phyloP scores from a whole-genome alignment of 371 early-diverging fungal species.

The Cokeromyces recurvatus region DNA sequence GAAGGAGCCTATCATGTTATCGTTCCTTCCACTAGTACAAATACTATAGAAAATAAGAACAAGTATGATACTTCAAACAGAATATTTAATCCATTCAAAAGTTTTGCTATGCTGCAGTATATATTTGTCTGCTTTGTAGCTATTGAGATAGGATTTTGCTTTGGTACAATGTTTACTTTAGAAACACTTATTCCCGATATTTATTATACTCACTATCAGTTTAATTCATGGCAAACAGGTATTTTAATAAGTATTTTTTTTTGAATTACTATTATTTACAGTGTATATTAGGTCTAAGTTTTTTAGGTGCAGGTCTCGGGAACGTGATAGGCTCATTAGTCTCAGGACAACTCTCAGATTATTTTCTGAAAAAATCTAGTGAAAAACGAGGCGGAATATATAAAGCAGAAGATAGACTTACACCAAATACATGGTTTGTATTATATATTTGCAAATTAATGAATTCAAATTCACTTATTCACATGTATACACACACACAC shows the following conservation, averaged over 20 bases:
- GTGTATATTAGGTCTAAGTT: constrained; percentile 38
- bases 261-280: no score
- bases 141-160: constrained; percentile 14
- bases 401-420: constrained; percentile 37
- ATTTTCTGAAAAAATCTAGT: constrained; percentile 23
- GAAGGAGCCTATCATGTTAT: no score
- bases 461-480: no score
- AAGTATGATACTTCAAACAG: no score
- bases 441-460: no score
- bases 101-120: constrained; percentile 7
- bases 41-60: no score
- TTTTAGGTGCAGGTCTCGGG: constrained; percentile 39
- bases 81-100: constrained; percentile 24
- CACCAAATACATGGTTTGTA: constrained; percentile 37
- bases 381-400: constrained; percentile 21
- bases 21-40: no score
- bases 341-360: constrained; percentile 33
- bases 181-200: constrained; percentile 40
- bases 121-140: constrained; percentile 9
- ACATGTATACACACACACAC: no score
- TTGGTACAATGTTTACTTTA: constrained; percentile 37
- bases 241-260: background rate
- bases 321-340: constrained; percentile 35
- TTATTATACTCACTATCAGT: constrained; percentile 27
- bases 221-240: constrained; percentile 47